Evolutionary conservation across 495 filamentous ascomycete species (phyloP).

Genomic region (Aspergillus ostianus): DNA sequence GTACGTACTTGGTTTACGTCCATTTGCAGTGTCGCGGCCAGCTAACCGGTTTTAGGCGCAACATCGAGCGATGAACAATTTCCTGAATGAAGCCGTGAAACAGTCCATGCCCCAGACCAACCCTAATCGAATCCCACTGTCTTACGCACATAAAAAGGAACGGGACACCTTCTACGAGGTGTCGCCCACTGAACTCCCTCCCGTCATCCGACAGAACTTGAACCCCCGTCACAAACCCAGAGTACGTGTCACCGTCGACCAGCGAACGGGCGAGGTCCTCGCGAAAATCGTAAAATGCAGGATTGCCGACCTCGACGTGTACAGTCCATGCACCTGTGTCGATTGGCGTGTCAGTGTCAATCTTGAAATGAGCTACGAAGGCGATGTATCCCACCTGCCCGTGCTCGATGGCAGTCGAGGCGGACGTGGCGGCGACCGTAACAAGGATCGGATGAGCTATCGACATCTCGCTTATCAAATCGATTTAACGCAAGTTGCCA

Average conservation of each 20-base stretch:
- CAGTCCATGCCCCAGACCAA: constrained; percentile 35
- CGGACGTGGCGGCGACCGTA: constrained; percentile 58
- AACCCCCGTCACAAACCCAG: constrained; percentile 60
- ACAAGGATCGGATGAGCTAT: constrained; percentile 89
- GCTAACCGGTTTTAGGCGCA: constrained; percentile 53
- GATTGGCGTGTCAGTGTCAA: constrained; percentile 90
- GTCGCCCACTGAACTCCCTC: constrained; percentile 55
- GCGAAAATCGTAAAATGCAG: constrained; percentile 87
- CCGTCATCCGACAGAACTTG: constrained; percentile 52
- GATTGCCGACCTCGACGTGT: constrained; percentile 78
- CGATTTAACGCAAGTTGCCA: constrained; percentile 84
- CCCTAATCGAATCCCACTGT: constrained; percentile 62
- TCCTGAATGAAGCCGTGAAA: constrained; percentile 69
- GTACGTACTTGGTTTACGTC: constrained; percentile 45
- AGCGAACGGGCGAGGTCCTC: constrained; percentile 65
- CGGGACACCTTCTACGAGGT: constrained; percentile 80
- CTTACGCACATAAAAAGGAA: constrained; percentile 78
- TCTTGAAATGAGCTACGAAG: constrained; percentile 83
- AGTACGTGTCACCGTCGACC: constrained; percentile 75
- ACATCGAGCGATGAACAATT: constrained; percentile 74
- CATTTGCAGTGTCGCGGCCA: constrained; percentile 12
- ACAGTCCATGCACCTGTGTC: constrained; percentile 66
- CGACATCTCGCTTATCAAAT: constrained; percentile 79
- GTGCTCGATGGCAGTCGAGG: constrained; percentile 30
- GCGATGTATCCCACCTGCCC: constrained; percentile 55